Evolutionary conservation across 768 basidiomycete species (phyloP).

Genomic region (Flagelloscypha sp.): DNA sequence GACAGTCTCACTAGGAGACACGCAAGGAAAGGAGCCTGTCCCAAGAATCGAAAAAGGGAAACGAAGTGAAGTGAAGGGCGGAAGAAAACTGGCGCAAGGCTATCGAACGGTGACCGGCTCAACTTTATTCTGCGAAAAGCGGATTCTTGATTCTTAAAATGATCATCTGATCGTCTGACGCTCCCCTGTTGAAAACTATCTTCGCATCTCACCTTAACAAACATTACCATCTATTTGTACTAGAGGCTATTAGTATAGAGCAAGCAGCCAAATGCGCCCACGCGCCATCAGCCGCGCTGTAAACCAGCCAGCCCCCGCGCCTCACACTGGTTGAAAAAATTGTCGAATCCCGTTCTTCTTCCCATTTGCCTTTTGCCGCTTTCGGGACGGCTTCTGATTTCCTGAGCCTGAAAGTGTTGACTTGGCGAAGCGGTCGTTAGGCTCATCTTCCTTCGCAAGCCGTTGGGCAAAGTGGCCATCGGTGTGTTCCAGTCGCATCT

Average conservation of each 20-base stretch:
- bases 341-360: constrained; percentile 28
- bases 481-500: constrained; percentile 61
- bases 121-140: too few relatives aligned
- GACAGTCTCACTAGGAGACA: constrained; percentile 14
- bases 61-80: constrained; percentile 7
- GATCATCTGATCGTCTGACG: too few relatives aligned
- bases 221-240: constrained; percentile 40
- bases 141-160: too few relatives aligned
- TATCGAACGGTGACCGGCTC: too few relatives aligned
- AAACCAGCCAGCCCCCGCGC: constrained; percentile 10
- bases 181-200: too few relatives aligned
- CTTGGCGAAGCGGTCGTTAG: constrained; percentile 16
- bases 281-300: too few relatives aligned
- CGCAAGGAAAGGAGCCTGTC: constrained; percentile 24
- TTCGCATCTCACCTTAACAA: constrained; percentile 32
- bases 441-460: constrained; percentile 47
- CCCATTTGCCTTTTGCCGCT: too few relatives aligned
- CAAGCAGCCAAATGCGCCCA: constrained; percentile 1
- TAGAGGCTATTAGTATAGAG: neutral
- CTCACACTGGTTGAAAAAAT: constrained; percentile 28
- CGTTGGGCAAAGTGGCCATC: constrained; percentile 89
- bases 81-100: constrained; percentile 14
- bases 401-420: constrained; percentile 12
- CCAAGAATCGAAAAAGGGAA: constrained; percentile 20
- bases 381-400: constrained; percentile 11